phyloP scores from a whole-genome alignment of 306 rosid genomes.

The Glycine latifolia region DNA sequence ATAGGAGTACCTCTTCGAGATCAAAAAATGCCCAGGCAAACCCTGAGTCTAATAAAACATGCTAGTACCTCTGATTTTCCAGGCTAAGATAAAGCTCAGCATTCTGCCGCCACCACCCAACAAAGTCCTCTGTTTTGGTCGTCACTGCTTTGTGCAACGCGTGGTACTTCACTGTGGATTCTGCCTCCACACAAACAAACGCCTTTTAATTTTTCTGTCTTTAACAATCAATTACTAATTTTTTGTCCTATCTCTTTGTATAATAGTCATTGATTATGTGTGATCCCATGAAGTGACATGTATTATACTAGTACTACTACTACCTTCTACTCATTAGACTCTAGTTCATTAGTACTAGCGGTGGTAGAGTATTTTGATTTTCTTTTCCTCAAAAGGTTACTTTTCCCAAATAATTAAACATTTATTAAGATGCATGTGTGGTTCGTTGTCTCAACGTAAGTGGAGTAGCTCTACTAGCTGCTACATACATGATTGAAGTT shows the following conservation, averaged over 20 bases:
- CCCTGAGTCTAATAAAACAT: conserved; percentile 40
- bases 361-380: not conserved
- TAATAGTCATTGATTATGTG: not conserved
- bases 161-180: conserved; percentile 56
- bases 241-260: no score
- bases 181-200: conserved; percentile 17
- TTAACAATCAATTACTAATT: no score
- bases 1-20: conserved; percentile 39
- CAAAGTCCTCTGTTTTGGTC: conserved; percentile 47
- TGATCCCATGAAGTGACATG: conserved; percentile 9
- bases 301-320: not conserved
- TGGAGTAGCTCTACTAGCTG: not conserved
- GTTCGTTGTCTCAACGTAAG: not conserved
- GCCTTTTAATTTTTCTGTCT: not conserved
- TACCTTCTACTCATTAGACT: not conserved
- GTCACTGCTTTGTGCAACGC: conserved; percentile 54
- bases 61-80: not conserved
- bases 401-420: not conserved
- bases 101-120: no score
- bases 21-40: conserved; percentile 60
- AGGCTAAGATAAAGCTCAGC: no score
- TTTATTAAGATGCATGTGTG: not conserved
- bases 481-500: not conserved
- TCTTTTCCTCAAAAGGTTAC: not conserved
- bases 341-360: not conserved